phyloP scores from a whole-genome alignment of 305 asterid species.

The Fraxinus dipetala region DNA sequence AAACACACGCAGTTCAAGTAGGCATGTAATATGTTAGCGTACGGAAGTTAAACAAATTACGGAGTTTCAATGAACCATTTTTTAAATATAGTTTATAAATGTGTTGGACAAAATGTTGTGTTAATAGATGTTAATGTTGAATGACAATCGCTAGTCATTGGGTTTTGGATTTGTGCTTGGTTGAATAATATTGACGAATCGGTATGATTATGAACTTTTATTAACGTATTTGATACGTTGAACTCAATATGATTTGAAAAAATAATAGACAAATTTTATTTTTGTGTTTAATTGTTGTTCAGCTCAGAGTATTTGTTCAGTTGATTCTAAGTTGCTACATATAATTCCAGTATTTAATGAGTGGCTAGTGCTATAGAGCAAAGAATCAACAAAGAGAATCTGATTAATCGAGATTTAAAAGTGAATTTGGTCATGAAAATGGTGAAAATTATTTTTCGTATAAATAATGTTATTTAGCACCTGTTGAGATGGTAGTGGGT shows the following conservation, averaged over 20 bases:
- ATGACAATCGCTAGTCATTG: neutral
- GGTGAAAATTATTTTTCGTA: no score
- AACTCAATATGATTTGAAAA: no score
- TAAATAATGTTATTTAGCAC: neutral
- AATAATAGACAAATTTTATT: no score
- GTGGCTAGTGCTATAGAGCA: no score
- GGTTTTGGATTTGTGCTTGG: neutral
- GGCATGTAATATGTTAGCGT: conserved; percentile 25
- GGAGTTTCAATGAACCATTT: neutral
- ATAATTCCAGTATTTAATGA: no score
- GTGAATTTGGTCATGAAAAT: neutral
- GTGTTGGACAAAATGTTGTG: neutral
- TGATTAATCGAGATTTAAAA: no score
- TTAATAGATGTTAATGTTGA: neutral
- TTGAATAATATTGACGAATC: neutral
- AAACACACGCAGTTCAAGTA: conserved; percentile 43
- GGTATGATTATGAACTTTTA: neutral
- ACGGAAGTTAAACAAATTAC: neutral
- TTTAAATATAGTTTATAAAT: neutral
- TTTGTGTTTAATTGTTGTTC: no score
- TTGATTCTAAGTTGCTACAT: no score
- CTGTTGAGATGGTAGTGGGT: neutral
- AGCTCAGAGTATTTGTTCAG: no score
- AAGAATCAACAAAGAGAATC: neutral
- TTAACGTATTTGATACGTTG: no score